Conservation (phyloP, 306 rosid genomes). For the Gillenia trifoliata region DNA sequence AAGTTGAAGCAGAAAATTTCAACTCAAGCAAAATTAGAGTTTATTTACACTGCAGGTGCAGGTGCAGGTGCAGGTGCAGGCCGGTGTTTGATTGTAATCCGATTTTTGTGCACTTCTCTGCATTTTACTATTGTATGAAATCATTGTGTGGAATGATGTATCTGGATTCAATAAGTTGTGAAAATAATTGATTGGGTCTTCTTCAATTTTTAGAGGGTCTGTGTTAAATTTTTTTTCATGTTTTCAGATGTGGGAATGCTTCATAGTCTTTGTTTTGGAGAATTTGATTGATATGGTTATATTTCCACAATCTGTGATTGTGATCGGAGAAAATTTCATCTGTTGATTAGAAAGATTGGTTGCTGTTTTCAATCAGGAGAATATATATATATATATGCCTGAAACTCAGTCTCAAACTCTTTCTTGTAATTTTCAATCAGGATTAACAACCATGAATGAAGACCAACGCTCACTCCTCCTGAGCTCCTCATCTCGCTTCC, state of each 20-base stretch:
- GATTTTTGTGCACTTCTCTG: neutral
- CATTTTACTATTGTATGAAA: neutral
- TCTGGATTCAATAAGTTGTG: neutral
- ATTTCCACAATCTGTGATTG: no score
- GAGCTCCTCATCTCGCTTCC: conserved; percentile 48
- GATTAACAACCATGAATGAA: conserved; percentile 43
- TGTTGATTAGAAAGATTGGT: neutral
- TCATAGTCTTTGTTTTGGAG: no score
- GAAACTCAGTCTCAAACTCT: neutral
- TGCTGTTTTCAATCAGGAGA: neutral
- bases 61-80: neutral
- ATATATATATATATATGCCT: neutral
- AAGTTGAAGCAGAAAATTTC: no score
- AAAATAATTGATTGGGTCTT: neutral
- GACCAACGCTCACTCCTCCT: conserved; percentile 55
- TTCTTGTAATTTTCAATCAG: neutral
- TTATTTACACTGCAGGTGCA: neutral
- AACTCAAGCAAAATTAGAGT: neutral
- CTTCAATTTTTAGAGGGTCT: neutral
- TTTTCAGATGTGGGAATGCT: neutral
- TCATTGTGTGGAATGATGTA: neutral
- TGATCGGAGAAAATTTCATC: neutral
- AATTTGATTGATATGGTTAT: no score
- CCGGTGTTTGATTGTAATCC: neutral
- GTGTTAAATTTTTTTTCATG: neutral